phyloP scores from a whole-genome alignment of 768 basidiomycete species.

The Sutorius australiensis region DNA sequence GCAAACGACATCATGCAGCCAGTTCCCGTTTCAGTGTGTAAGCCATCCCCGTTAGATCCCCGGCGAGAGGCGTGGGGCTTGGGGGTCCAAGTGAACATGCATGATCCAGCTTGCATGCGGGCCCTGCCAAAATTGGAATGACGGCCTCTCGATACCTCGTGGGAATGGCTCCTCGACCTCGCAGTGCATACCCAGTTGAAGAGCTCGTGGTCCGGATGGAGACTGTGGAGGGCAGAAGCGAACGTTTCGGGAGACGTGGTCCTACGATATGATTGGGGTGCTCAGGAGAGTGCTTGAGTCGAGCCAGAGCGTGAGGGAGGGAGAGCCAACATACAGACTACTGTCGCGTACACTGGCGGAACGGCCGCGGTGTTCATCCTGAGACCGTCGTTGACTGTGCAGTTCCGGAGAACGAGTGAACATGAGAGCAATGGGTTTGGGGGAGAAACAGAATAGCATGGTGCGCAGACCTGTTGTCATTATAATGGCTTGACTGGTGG shows the following conservation, averaged over 20 bases:
- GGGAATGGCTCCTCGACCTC: neutral
- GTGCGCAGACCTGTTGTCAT: too few relatives aligned
- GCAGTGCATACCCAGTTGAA: neutral
- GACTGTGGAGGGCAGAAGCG: neutral
- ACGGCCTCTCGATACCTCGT: neutral
- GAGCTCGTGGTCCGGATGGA: neutral
- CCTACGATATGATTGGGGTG: neutral
- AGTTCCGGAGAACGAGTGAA: neutral
- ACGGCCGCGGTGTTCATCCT: too few relatives aligned
- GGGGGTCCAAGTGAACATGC: neutral
- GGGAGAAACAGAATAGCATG: neutral
- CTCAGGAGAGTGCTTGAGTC: neutral
- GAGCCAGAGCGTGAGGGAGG: neutral
- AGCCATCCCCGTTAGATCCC: neutral
- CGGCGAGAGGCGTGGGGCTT: neutral
- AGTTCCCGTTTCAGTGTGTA: neutral
- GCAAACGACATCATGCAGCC: neutral
- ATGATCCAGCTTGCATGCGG: neutral
- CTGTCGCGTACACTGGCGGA: too few relatives aligned
- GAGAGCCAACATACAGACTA: neutral
- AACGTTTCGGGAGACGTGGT: neutral
- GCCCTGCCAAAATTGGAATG: neutral
- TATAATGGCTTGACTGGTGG: constrained; percentile 1
- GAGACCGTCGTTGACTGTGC: neutral
- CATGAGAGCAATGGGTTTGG: neutral